Evolutionary conservation across 163 green algal genomes (phyloP).

Genomic region (Scenedesmus sp.): DNA sequence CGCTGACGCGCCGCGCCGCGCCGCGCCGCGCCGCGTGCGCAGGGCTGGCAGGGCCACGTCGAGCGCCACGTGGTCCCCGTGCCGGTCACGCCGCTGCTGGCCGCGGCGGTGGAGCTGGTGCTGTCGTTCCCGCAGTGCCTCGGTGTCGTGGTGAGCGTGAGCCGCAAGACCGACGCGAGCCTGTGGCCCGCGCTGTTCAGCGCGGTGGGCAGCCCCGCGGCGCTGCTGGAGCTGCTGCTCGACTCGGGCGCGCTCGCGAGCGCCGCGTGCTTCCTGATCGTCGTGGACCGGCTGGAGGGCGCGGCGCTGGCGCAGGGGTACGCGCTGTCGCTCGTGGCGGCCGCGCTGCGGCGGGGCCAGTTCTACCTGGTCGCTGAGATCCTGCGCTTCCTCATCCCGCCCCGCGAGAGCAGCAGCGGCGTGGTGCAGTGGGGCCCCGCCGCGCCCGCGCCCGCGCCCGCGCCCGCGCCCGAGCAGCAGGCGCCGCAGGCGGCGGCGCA

Average conservation of each 20-base stretch:
- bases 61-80: slow-evolving; percentile 12
- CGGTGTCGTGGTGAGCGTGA: slow-evolving; percentile 85
- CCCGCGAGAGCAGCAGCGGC: slow-evolving; percentile 47
- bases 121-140: slow-evolving; percentile 58
- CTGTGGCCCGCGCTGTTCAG: slow-evolving; percentile 92
- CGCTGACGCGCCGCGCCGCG: background rate
- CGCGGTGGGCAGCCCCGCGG: slow-evolving; percentile 75
- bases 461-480: background rate
- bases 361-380: slow-evolving; percentile 82
- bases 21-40: background rate
- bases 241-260: slow-evolving; percentile 61
- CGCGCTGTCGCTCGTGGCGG: slow-evolving; percentile 73
- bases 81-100: slow-evolving; percentile 52
- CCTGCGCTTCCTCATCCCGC: slow-evolving; percentile 83
- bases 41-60: slow-evolving; percentile 45
- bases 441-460: background rate
- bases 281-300: slow-evolving; percentile 78
- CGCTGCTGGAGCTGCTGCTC: slow-evolving; percentile 76
- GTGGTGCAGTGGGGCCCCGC: slow-evolving; percentile 31
- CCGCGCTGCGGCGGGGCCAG: slow-evolving; percentile 62
- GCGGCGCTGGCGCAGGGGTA: slow-evolving; percentile 60
- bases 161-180: slow-evolving; percentile 88
- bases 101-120: slow-evolving; percentile 56
- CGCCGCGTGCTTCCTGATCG: slow-evolving; percentile 64
- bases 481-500: background rate